Conservation (phyloP, 2,329 filamentous ascomycete species). For the Emergomyces orientalis region DNA sequence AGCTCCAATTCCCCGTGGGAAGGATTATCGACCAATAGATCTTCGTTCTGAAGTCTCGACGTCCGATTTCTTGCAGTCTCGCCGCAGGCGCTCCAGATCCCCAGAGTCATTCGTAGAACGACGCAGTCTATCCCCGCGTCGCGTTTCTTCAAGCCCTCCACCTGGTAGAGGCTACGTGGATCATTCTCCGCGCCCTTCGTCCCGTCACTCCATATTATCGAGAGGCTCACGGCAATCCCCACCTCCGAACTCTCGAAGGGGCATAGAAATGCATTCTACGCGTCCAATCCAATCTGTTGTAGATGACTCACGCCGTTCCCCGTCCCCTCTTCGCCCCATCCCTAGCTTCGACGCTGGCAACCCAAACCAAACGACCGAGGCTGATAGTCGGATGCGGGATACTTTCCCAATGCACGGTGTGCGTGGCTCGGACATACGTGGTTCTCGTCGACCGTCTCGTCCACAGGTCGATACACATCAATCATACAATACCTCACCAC, state of each 20-base stretch:
- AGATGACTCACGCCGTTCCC: constrained; percentile 23
- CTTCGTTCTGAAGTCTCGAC: constrained; percentile 18
- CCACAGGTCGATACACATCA: constrained; percentile 38
- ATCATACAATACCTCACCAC: constrained; percentile 49
- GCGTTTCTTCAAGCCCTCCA: constrained; percentile 23
- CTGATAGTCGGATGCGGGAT: constrained; percentile 26
- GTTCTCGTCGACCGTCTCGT: constrained; percentile 30
- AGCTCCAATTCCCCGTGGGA: constrained; percentile 26
- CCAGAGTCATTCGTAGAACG: constrained; percentile 22
- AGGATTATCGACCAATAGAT: constrained; percentile 23
- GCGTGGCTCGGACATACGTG: constrained; percentile 26
- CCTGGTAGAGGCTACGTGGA: constrained; percentile 17
- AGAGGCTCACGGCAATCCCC: constrained; percentile 25
- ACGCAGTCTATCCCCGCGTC: constrained; percentile 21
- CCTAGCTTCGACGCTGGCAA: constrained; percentile 27
- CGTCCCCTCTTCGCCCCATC: constrained; percentile 28
- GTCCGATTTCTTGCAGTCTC: constrained; percentile 21
- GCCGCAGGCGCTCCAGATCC: constrained; percentile 26
- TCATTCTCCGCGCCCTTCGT: constrained; percentile 26
- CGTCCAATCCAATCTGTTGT: constrained; percentile 24
- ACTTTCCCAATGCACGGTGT: constrained; percentile 26
- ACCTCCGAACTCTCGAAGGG: constrained; percentile 18
- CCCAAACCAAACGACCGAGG: constrained; percentile 23
- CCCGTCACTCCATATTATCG: constrained; percentile 29
- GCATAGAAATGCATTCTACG: constrained; percentile 22